Base-by-base conservation (phyloP, 1,284 basidiomycete species). In the Irpex lacteus region DNA sequence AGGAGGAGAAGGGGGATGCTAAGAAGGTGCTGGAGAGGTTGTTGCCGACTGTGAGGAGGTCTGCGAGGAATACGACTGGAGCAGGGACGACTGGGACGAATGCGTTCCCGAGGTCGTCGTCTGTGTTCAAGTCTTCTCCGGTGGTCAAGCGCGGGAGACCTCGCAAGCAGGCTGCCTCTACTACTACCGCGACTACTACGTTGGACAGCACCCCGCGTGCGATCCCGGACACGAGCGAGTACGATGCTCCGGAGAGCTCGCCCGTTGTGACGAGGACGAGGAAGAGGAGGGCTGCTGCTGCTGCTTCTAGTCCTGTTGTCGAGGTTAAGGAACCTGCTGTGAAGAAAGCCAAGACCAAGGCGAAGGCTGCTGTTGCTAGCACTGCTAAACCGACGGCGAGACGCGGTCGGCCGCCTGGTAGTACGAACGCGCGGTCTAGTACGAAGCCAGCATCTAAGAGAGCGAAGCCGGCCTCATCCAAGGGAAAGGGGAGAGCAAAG, bases 11-110 rank as follows among this genome's bases (percentile, higher is more conserved):
- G 21, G 21, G 1, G 21, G 21, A 1, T 26, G 21, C 21, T 26
- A 3, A 1, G 21, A 26, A 26, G 26, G 26, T 26, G 26, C 0
- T 26, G 26, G 26, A 26, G 26, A 26, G 26, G 26, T 64, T 73
- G 6, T 67, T 74, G 5, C 74, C 74, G 13, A 70, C 69, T 5
- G 54, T 56, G 19, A 19, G 54, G 3, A 56, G 54, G 54, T 56
- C 54, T 34, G 26, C 15, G 5, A 26, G 54, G 11, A 56, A 26
- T 26, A 26, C 19, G 26, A 2, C 50, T 13, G 18, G n/a, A 47
- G 44, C 44, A 47, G 44, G 2, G 9, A 53, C 13, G 15, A 53
- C 52, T 3, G 52, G 26, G 3, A 26, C 26, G 26, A 26, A 4
- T 26, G 26, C 26, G 26, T 26, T 26, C 26, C 26, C 26, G 26